These are phyloP conservation scores for Aquilaria malaccensis DNA, from an alignment of 345 rosid genomes.

Conservation along the genomic window DNA sequence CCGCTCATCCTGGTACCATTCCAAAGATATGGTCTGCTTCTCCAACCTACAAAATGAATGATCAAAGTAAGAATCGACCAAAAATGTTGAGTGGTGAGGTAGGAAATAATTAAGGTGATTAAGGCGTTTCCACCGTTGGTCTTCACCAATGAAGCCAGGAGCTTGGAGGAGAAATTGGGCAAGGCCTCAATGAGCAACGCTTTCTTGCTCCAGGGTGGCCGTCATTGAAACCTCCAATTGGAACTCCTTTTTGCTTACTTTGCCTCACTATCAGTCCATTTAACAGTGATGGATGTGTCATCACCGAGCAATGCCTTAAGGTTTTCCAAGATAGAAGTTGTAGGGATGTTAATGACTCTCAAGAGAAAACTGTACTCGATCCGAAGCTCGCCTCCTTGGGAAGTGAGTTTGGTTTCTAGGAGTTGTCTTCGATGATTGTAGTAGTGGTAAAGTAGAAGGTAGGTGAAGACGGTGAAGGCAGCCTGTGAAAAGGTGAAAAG, in stretches of 20 bases:
- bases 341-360: constrained; percentile 78
- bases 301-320: constrained; percentile 50
- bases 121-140: too few relatives aligned
- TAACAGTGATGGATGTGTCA: constrained; percentile 57
- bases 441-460: constrained; percentile 28
- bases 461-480: constrained; percentile 40
- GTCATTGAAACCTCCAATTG: constrained; percentile 64
- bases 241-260: constrained; percentile 54
- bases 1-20: too few relatives aligned
- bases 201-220: constrained; percentile 13
- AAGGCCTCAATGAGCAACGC: too few relatives aligned
- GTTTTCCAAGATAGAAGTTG: constrained; percentile 45
- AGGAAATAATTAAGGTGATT: too few relatives aligned
- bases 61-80: too few relatives aligned
- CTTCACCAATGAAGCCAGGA: too few relatives aligned
- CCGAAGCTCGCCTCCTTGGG: constrained; percentile 68
- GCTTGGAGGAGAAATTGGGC: too few relatives aligned
- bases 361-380: constrained; percentile 76
- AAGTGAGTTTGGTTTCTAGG: constrained; percentile 30
- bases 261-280: constrained; percentile 43
- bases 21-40: too few relatives aligned
- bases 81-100: too few relatives aligned
- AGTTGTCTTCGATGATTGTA: constrained; percentile 36
- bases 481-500: too few relatives aligned
- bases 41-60: too few relatives aligned